These are phyloP conservation scores for Trichomonascus vanleenenianus DNA, from an alignment of 805 yeast species.

Conservation along the genomic window DNA sequence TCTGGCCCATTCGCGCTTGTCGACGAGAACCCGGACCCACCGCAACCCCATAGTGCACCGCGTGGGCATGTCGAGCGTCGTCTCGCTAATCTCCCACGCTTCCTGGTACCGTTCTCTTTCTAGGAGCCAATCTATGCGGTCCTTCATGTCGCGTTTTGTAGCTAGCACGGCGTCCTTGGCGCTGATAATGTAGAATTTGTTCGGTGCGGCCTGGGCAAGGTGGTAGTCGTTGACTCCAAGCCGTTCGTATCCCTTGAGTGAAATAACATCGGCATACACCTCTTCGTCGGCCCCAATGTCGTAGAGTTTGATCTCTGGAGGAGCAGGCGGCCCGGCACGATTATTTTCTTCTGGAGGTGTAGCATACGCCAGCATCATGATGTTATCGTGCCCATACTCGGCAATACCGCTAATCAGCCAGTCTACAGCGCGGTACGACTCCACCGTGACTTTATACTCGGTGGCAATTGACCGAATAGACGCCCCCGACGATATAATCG, in stretches of 20 bases:
- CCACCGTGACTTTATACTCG: conserved; percentile 26
- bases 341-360: conserved; percentile 17
- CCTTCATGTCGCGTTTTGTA: conserved; percentile 59
- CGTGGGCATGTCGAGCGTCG: conserved; percentile 42
- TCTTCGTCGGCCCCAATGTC: conserved; percentile 63
- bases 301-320: conserved; percentile 71
- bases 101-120: conserved; percentile 45
- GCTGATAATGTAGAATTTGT: conserved; percentile 58
- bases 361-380: conserved; percentile 49
- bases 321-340: conserved; percentile 30
- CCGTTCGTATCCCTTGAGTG: conserved; percentile 46
- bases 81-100: conserved; percentile 75
- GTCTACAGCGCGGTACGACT: conserved; percentile 34
- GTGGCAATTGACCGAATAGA: conserved; percentile 12
- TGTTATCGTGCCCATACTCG: conserved; percentile 62
- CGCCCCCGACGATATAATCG: conserved; percentile 11
- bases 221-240: conserved; percentile 78
- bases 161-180: conserved; percentile 78
- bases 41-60: conserved; percentile 54
- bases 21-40: conserved; percentile 34
- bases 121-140: conserved; percentile 66
- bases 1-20: conserved; percentile 42
- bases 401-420: conserved; percentile 69
- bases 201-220: conserved; percentile 32
- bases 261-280: conserved; percentile 69